Conservation (phyloP, 169 alveolate species). For the Babesia gibsoni region DNA sequence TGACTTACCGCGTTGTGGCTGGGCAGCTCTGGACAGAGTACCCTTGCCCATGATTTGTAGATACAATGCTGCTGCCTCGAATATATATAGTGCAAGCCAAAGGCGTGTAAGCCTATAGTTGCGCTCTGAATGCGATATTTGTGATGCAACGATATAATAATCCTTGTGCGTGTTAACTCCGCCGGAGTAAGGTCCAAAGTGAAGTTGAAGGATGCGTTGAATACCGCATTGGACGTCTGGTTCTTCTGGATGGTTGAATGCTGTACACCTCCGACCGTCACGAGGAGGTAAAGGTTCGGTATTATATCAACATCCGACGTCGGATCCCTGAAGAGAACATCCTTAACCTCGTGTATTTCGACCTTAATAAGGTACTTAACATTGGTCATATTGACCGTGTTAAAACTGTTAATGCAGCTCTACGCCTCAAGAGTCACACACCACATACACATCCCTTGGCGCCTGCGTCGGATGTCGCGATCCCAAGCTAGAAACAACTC, state of each 20-base stretch:
- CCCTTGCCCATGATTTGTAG: slow-evolving; percentile 78
- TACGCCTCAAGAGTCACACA: neutral
- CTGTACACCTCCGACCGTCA: slow-evolving; percentile 62
- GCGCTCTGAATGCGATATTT: slow-evolving; percentile 77
- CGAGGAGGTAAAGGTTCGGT: slow-evolving; percentile 75
- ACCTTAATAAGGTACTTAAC: slow-evolving; percentile 77
- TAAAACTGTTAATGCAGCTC: neutral
- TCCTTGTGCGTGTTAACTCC: slow-evolving; percentile 74
- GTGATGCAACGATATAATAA: slow-evolving; percentile 77
- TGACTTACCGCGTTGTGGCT: slow-evolving; percentile 68
- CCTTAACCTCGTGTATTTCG: slow-evolving; percentile 82
- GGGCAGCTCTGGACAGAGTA: slow-evolving; percentile 57
- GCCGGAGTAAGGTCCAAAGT: slow-evolving; percentile 71
- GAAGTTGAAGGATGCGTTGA: slow-evolving; percentile 79
- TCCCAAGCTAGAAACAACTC: too few species aligned
- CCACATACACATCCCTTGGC: slow-evolving; percentile 24
- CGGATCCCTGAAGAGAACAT: slow-evolving; percentile 78
- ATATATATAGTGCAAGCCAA: slow-evolving; percentile 75
- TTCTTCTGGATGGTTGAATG: slow-evolving; percentile 68
- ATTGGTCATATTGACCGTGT: slow-evolving; percentile 41
- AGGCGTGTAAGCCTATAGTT: slow-evolving; percentile 78
- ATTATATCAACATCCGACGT: slow-evolving; percentile 72
- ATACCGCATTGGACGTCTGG: slow-evolving; percentile 74
- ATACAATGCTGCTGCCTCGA: slow-evolving; percentile 82
- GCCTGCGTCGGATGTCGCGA: neutral